Percentiles rank a stretch among this genome's conserved stretches.
Evolutionary conservation across 2,329 filamentous ascomycete species (phyloP).

Genomic region (Beauveria bassiana): DNA sequence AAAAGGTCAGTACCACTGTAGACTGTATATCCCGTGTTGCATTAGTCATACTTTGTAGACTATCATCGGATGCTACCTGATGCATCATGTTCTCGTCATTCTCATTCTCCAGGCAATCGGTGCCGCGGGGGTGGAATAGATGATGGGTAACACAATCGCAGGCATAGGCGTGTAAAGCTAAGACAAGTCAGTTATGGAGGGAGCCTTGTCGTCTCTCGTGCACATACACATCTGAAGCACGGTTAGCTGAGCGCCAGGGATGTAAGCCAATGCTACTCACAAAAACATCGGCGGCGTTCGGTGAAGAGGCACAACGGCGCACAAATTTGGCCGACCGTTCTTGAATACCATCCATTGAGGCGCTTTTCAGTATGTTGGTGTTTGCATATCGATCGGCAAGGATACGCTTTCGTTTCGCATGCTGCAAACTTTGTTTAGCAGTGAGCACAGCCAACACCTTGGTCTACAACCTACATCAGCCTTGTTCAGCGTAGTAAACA

Average conservation of each 20-base stretch:
- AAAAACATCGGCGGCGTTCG: conserved; percentile 50
- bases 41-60: conserved; percentile 49
- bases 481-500: conserved; percentile 53
- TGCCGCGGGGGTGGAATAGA: conserved; percentile 59
- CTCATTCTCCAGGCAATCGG: conserved; percentile 46
- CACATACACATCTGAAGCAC: conserved; percentile 24
- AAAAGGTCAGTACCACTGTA: conserved; percentile 12
- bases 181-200: conserved; percentile 14
- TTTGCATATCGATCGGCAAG: conserved; percentile 63
- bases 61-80: conserved; percentile 60
- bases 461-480: conserved; percentile 33
- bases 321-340: conserved; percentile 50
- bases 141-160: conserved; percentile 63
- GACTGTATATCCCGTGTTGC: background rate
- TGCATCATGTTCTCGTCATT: conserved; percentile 60
- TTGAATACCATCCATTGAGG: conserved; percentile 48
- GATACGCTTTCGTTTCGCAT: conserved; percentile 54
- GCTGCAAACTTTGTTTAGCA: conserved; percentile 29
- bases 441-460: no score
- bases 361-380: conserved; percentile 52
- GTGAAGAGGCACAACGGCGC: conserved; percentile 38
- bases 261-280: conserved; percentile 29
- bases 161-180: conserved; percentile 55
- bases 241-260: conserved; percentile 5
- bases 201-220: background rate